Base-by-base conservation (phyloP, 768 basidiomycete species). In the Trametes gibbosa region DNA sequence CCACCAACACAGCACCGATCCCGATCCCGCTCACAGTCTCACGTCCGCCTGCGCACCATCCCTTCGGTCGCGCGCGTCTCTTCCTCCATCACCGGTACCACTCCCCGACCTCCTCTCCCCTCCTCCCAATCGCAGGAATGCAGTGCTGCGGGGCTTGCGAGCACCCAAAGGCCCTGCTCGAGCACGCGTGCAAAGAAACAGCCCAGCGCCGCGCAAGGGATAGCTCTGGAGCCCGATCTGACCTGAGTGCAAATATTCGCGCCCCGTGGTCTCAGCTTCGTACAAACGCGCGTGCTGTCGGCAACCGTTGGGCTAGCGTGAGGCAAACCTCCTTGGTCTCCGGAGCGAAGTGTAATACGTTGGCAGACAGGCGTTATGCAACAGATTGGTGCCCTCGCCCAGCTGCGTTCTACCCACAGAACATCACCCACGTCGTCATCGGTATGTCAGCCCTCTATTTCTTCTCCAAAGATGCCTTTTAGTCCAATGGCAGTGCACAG, bases 341-440 rank as follows among this genome's bases (percentile, higher is more conserved):
- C 59, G 59, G 59, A 54, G 51, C 50, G 39, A 49, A 45, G 48
- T 17, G 29, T 10, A n/a, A 25, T 49, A 27, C 34, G 43, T 59
- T 42, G 48, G 47, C 53, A 39, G 53, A 45, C 59, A 50, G 53
- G 46, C 34, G 39, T 21, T n/a, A n/a, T n/a, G n/a, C n/a, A n/a
- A n/a, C n/a, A n/a, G n/a, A n/a, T n/a, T n/a, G n/a, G 39, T 49
- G 7, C 45, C 40, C 2, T 14, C 51, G 35, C 29, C 25, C 45
- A n/a, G 14, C 58, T 25, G 23, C 51, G 42, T 17, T 35, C 35
- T 14, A 7, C 34, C 23, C 42, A 50, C 27, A 24, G 46, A n/a
- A 41, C 17, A 53, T 47, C 50, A 53, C 19, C n/a, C 34, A 59
- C 59, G 47, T 60, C 59, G 53, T 60, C 59, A 54, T 54, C 47